Conservation (phyloP, 306 rosid species). For the Vigna angularis region DNA sequence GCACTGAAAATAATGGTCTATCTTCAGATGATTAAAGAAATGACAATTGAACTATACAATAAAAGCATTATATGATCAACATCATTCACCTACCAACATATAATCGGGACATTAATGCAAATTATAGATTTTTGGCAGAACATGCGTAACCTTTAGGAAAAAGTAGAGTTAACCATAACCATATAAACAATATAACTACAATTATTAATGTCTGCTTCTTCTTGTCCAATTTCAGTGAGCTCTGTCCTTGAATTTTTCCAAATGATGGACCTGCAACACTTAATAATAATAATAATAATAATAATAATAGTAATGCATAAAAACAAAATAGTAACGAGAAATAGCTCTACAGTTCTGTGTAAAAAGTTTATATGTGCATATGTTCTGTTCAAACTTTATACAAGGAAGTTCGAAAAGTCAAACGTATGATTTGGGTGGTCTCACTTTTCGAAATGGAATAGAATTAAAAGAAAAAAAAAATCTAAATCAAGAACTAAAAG, state of each 20-base stretch:
- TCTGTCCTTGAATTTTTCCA: constrained; percentile 58
- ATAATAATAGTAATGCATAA: neutral
- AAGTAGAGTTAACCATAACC: constrained; percentile 26
- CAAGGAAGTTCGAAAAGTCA: neutral
- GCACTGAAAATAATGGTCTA: neutral
- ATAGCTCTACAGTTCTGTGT: neutral
- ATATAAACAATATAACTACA: neutral
- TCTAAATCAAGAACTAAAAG: constrained; percentile 1
- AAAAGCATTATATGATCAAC: constrained; percentile 19
- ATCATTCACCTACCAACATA: constrained; percentile 3
- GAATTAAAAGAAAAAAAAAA: neutral
- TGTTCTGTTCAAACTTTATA: neutral
- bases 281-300: no score
- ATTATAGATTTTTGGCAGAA: neutral
- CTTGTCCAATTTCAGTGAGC: constrained; percentile 49
- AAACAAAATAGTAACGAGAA: neutral
- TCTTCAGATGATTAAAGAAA: constrained; percentile 1
- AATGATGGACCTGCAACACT: neutral
- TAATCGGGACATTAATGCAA: constrained; percentile 13
- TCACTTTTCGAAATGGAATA: neutral
- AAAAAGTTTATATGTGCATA: neutral
- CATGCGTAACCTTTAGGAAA: neutral
- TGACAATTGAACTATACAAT: constrained; percentile 14
- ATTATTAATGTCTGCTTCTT: constrained; percentile 41
- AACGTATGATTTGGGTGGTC: neutral